Evolutionary conservation across 805 yeast species (phyloP).

Genomic region (Candida fluviatilis): DNA sequence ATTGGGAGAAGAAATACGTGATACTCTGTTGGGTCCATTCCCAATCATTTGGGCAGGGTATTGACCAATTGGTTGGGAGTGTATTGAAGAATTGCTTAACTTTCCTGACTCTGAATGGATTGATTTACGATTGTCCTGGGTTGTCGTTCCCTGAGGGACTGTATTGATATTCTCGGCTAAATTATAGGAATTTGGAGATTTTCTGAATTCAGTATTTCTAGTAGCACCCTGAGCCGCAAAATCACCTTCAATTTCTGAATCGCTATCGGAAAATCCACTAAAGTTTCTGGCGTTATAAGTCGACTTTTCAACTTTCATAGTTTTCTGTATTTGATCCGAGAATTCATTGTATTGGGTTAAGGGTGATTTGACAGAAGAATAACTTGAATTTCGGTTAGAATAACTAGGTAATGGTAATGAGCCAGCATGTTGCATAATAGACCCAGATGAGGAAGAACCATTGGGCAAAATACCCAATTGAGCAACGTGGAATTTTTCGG

Average conservation of each 20-base stretch:
- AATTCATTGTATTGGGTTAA: conserved; percentile 41
- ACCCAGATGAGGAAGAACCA: conserved; percentile 6
- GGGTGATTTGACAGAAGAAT: conserved; percentile 39
- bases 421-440: conserved; percentile 4
- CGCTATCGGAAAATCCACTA: conserved; percentile 4
- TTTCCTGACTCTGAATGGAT: conserved; percentile 25
- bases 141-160: conserved; percentile 6
- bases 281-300: conserved; percentile 4
- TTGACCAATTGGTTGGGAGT: conserved; percentile 1
- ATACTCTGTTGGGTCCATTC: background rate
- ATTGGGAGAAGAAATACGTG: conserved; percentile 2
- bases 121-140: conserved; percentile 13
- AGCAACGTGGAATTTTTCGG: conserved; percentile 17
- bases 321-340: conserved; percentile 32
- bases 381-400: conserved; percentile 27
- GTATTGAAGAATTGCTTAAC: conserved; percentile 9
- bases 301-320: conserved; percentile 12
- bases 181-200: conserved; percentile 12
- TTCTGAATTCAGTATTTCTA: conserved; percentile 18
- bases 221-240: too few relatives aligned
- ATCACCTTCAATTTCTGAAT: conserved; percentile 3
- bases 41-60: conserved; percentile 3
- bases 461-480: conserved; percentile 14
- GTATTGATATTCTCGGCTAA: conserved; percentile 12
- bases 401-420: conserved; percentile 21